Base-by-base conservation (phyloP, 1,139 yeast genomes). In the Candida dubliniensis region DNA sequence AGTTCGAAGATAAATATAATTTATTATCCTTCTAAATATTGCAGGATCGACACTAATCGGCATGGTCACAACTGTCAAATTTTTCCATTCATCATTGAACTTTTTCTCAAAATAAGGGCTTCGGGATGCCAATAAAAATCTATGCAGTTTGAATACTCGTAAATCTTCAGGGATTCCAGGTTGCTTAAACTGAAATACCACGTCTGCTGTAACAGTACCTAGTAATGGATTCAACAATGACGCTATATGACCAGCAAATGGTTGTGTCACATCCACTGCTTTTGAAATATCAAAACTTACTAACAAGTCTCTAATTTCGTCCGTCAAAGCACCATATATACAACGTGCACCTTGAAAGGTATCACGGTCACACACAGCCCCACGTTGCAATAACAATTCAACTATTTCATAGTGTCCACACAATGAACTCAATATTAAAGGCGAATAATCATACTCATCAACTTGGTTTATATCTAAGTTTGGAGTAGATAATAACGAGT, bases 271-370 rank as follows among this genome's bases (percentile, higher is more conserved):
- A 58, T 86, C 90, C 7, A 82, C 83, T 0, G 83, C 80, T 55
- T 84, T 86, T 4, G 88, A 77, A 39, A 86, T 76, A 57, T 84
- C 90, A 56, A 76, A 82, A 45, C 81, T 72, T 14, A 82, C 59
- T 45, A 87, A 62, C 25, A 84, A 59, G 42, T 78, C 75, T 39
- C 90, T 63, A 24, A 87, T 87, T 10, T 69, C 63, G 55, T 84
- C 89, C 24, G 77, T 87, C 45, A 87, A 63, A 0, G 95, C 95
- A 2, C 91, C 95, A 57, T 87, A 85, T 1, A 86, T 73, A 52
- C 93, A 86, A 37, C 95, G 71, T 9, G 85, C 89, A 2, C 95
- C 95, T 60, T 86, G 87, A 57, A 81, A 82, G 15, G 90, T 82
- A 56, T 86, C 93, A 56, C 90, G 71, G 59, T 85, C 91, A 60